Evolutionary conservation across 2,329 filamentous ascomycete genomes (phyloP).

Genomic region (Rugonectria rugulosa): DNA sequence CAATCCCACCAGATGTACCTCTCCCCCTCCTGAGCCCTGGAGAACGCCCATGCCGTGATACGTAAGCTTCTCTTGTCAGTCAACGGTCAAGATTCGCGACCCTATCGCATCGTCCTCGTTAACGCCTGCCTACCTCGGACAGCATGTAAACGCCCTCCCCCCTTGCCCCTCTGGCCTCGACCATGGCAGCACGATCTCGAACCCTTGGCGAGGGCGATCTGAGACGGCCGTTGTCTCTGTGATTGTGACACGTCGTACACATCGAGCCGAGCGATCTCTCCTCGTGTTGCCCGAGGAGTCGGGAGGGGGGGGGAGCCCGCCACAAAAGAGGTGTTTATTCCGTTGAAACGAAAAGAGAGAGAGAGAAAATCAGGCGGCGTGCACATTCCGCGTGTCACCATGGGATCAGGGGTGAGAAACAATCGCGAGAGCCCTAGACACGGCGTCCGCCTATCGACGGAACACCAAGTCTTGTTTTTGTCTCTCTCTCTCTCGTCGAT

Average conservation of each 20-base stretch:
- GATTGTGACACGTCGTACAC: slow-evolving; percentile 32
- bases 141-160: slow-evolving; percentile 7
- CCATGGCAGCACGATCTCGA: slow-evolving; percentile 4
- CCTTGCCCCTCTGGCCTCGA: slow-evolving; percentile 7
- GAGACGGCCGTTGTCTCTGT: slow-evolving; percentile 29
- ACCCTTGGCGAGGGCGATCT: slow-evolving; percentile 28
- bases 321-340: slow-evolving; percentile 2
- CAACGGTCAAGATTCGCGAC: background rate
- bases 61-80: background rate
- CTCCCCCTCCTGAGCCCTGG: background rate
- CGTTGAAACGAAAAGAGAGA: background rate
- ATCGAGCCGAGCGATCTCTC: slow-evolving; percentile 34
- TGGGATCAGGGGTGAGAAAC: slow-evolving; percentile 5
- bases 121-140: slow-evolving; percentile 41
- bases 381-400: slow-evolving; percentile 16
- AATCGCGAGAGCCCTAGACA: background rate
- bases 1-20: background rate
- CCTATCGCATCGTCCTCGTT: slow-evolving; percentile 29
- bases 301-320: slow-evolving; percentile 11
- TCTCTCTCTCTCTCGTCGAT: slow-evolving; percentile 13
- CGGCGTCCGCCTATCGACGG: background rate
- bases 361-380: slow-evolving; percentile 18
- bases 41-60: slow-evolving; percentile 6
- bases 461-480: no score
- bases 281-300: slow-evolving; percentile 19